Evolutionary conservation across 257 asterid species (phyloP), one percentile per base, ranked within the genome.

Genomic region (Fraxinus excelsior): DNA sequence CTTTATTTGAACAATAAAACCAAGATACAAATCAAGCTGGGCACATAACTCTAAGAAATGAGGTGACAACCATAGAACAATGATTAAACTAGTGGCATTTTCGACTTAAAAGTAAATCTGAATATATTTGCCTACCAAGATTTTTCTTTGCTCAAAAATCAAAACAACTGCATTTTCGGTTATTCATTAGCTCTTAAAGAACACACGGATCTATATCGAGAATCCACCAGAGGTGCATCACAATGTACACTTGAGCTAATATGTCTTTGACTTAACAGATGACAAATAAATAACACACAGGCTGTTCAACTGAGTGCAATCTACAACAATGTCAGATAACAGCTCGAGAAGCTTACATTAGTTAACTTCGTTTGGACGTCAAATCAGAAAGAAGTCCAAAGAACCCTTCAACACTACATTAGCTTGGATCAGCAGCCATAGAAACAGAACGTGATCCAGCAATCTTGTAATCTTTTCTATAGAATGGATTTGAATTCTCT

Each of bases 291-390:
- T 49, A 83, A 77, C 76, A 85, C 72, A 76, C 71, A 42, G 16
- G 80, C 74, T 71, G 80, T 73, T 73, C 80, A 74, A 82, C 68
- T 40, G 75, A 78, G 77, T 40, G 82, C 66, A 78, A 72, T 76
- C 86, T 78, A 85, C 70, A 80, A 78, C 82, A 53, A 51, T 35
- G 60, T 62, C 79, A 76, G 71, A 40, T 70, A 62, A 53, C 79
- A 79, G 80, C 81, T 38, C 79, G 77, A 83, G 49, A 80, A 81
- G 74, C 85, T 73, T 77, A 71, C 76, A 69, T 51, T 67, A 37
- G 65, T 67, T 26, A 81, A 82, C 85, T 82, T 87, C 32, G 29
- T 60, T 67, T 79, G 49, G 74, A 51, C 76, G 29, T 46, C 74
- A 69, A 72, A 73, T 74, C 83, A 71, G 65, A 68, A 77, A 67